These are phyloP conservation scores for Chlamydomonas schloesseri DNA, from an alignment of 139 green algal genomes.

Conservation along the genomic window DNA sequence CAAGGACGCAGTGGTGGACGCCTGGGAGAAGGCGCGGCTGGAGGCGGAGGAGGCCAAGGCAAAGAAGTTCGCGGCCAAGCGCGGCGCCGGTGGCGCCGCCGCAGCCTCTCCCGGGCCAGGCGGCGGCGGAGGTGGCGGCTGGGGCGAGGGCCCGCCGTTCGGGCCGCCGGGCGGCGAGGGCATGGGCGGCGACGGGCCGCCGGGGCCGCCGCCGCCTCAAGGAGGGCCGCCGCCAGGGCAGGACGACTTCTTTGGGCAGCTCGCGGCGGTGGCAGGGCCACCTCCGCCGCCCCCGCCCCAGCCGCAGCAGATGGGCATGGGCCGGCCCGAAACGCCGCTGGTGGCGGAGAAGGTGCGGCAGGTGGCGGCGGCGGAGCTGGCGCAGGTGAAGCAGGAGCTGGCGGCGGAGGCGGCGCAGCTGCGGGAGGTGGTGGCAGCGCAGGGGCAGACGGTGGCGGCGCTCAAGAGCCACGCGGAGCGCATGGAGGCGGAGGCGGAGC, in stretches of 20 bases:
- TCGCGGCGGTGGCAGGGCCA: too few species aligned
- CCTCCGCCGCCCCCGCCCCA: background rate
- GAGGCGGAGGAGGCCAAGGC: constrained; percentile 47
- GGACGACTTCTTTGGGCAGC: too few species aligned
- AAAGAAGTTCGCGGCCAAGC: constrained; percentile 43
- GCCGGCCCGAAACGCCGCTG: constrained; percentile 40
- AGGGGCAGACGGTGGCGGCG: constrained; percentile 49
- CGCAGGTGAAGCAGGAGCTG: constrained; percentile 49
- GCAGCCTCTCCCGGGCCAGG: background rate
- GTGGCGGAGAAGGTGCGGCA: constrained; percentile 51
- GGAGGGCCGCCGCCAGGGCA: too few species aligned
- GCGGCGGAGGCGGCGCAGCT: constrained; percentile 47
- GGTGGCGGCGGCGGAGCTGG: constrained; percentile 50
- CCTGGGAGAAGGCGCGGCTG: constrained; percentile 52
- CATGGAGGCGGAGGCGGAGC: constrained; percentile 49
- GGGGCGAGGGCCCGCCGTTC: background rate
- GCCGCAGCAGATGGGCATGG: background rate
- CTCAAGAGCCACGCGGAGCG: constrained; percentile 52
- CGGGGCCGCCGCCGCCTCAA: background rate
- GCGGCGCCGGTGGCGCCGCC: background rate
- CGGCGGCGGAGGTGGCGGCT: background rate
- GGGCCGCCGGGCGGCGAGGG: too few species aligned
- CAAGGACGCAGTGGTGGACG: constrained; percentile 39
- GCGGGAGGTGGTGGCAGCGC: constrained; percentile 47
- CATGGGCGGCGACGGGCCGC: background rate